Evolutionary conservation across 2,329 filamentous ascomycete species (phyloP), one percentile per base, ranked within the genome.

Genomic region (Rasamsonia emersonii): DNA sequence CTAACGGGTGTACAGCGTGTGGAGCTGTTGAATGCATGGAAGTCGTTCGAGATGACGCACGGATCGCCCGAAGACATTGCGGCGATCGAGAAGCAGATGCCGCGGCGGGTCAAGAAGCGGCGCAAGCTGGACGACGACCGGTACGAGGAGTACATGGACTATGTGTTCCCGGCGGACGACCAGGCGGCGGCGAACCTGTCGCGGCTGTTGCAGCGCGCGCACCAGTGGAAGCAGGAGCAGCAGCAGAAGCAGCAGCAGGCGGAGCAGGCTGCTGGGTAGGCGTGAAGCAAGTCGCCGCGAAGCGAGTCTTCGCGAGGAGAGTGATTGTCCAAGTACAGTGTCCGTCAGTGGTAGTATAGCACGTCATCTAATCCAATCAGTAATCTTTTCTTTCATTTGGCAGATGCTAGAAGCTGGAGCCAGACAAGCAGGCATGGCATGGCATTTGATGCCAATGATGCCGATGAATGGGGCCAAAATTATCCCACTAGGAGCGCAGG

Each of bases 61-160:
- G 91, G 91, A 32, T 70, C 72, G 3, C 63, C 68, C 8, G 77
- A 78, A 36, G 84, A 95, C 41, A 70, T 86, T 40, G 82, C 85
- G 42, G 79, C 78, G 50, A 82, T 98, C 42, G 80, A 91, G 61
- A 84, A 80, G 56, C 85, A 93, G 68, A 93, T 96, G 86, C 91
- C 91, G 19, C 75, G 88, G 43, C 79, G 80, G 62, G 83, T 85
- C 52, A 96, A 94, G 78, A 89, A 91, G 71, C 73, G 86, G 51
- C 80, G 91, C 59, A 86, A 79, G 72, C 62, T 94, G 57, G 88
- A 93, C 54, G 89, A 95, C 61, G 88, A 91, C 56, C 79, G 77
- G 21, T 95, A 86, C 66, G 86, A 98, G 70, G 91, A 98, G 65
- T 96, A 94, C 59, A 76, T 91, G 63, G 91, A 96, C 58, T 96